phyloP scores from a whole-genome alignment of 1,139 yeast species.

The Lodderomyces beijingensis region DNA sequence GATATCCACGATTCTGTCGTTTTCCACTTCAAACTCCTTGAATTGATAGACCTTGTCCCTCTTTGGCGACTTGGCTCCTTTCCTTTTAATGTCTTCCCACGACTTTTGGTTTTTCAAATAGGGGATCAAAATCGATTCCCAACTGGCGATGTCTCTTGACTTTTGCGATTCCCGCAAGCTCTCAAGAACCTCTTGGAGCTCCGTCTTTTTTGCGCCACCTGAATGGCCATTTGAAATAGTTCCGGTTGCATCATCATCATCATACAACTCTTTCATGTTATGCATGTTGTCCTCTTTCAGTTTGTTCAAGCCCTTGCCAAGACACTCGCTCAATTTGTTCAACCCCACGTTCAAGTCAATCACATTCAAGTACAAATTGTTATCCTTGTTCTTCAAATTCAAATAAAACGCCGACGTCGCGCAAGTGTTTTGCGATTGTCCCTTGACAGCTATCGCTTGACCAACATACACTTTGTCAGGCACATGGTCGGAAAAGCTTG shows the following conservation, averaged over 20 bases:
- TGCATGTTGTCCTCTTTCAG: conserved; percentile 14
- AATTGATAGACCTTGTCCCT: conserved; percentile 17
- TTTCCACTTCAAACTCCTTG: conserved; percentile 55
- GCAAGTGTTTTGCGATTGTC: conserved; percentile 35
- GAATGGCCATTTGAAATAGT: conserved; percentile 17
- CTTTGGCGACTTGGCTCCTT: conserved; percentile 13
- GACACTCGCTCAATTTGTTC: conserved; percentile 66
- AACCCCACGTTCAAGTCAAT: conserved; percentile 61
- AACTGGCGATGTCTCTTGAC: conserved; percentile 19
- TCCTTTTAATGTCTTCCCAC: conserved; percentile 20
- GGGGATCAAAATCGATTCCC: conserved; percentile 32
- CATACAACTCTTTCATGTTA: conserved; percentile 29
- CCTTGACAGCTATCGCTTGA: conserved; percentile 39
- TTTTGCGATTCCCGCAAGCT: conserved; percentile 18
- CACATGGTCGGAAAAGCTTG: conserved; percentile 11
- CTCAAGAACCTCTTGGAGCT: conserved; percentile 22
- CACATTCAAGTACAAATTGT: conserved; percentile 40
- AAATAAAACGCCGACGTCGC: conserved; percentile 43
- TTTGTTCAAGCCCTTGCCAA: conserved; percentile 55
- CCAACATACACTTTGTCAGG: conserved; percentile 27
- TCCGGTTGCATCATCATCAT: conserved; percentile 17
- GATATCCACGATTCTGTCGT: conserved; percentile 65
- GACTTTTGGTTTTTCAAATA: conserved; percentile 27
- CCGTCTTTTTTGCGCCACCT: conserved; percentile 16
- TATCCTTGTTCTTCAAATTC: conserved; percentile 39